Evolutionary conservation across 2,329 filamentous ascomycete species (phyloP), one percentile per base, ranked within the genome.

Genomic region (Fusarium sp.): DNA sequence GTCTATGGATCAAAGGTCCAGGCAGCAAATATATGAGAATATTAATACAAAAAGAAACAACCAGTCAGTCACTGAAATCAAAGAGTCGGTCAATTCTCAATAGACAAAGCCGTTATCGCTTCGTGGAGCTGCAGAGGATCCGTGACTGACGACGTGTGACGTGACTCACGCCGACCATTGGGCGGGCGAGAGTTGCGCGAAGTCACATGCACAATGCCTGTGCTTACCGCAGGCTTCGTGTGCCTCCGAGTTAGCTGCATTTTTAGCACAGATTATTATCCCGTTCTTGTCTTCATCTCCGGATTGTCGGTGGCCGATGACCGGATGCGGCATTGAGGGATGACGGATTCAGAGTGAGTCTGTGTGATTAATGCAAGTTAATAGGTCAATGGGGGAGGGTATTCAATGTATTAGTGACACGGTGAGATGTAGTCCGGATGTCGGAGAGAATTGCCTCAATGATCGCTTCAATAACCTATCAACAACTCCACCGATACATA

Each of bases 171-270:
- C 64, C 45, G 70, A 68, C 20, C 40, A 70, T 57, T 50, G 66
- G 57, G 18, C 33, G 70, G 70, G 69, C 78, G 79, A 80, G 73
- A 78, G 57, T 78, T 56, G 69, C 79, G 78, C 79, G 76, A 77
- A 78, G 78, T 80, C 79, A 80, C 79, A 80, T 80, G 78, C 52
- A 2, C 18, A 11, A 14, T 56, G 18, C 29, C 29, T 52, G 16
- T 50, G 42, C 42, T 40, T 40, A 40, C 18, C n/a, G 27, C 27
- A 29, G 27, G 27, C 27, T 29, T 29, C 18, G 38, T 40, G 14
- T 36, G 7, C 20, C 13, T 25, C 20, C 20, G 13, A 25, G 20
- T 47, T 45, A 50, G 45, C 45, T 50, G 45, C 45, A 50, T 50
- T 29, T 7, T 50, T 50, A 50, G 45, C 25, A 27, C 10, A 18